Conservation (phyloP, 371 early-diverging fungal species). For the Fennellomyces sp. region DNA sequence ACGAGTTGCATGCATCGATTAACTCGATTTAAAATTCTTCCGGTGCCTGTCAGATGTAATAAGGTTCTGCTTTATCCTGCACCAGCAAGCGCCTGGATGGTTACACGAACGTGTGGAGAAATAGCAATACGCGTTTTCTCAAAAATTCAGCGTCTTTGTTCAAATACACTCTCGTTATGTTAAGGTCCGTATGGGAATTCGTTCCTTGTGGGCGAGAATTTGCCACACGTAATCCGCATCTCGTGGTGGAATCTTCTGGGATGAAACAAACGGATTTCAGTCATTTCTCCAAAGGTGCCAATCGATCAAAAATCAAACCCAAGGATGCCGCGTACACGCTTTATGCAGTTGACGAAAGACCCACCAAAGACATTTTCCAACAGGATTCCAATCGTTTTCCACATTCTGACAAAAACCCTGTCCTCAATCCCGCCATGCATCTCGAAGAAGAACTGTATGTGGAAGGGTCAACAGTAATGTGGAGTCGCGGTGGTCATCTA, state of each 20-base stretch:
- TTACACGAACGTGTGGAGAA: too few relatives aligned
- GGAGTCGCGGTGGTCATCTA: slow-evolving; percentile 22
- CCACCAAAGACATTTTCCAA: background rate
- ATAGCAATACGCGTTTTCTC: too few relatives aligned
- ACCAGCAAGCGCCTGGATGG: too few relatives aligned
- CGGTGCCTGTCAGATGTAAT: too few relatives aligned
- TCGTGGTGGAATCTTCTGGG: background rate
- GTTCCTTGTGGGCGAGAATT: background rate
- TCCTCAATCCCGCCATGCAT: slow-evolving; percentile 9
- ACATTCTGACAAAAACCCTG: background rate
- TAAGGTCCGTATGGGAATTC: slow-evolving; percentile 8
- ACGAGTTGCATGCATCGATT: too few relatives aligned
- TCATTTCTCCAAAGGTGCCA: slow-evolving; percentile 3
- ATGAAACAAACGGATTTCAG: slow-evolving; percentile 5
- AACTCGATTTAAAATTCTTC: too few relatives aligned
- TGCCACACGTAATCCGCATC: background rate
- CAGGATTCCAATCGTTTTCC: background rate
- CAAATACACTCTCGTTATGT: slow-evolving; percentile 6
- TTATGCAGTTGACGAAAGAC: slow-evolving; percentile 11
- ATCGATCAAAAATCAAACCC: background rate
- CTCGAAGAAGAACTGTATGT: slow-evolving; percentile 25
- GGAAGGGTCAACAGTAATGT: slow-evolving; percentile 12
- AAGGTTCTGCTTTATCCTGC: too few relatives aligned
- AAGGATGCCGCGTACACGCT: slow-evolving; percentile 5
- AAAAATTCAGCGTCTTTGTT: too few relatives aligned